A percentile compares a stretch with the other conserved stretches of the same genome.
phyloP scores from a whole-genome alignment of 768 basidiomycete species.

The Strobilomyces echinocephalus region DNA sequence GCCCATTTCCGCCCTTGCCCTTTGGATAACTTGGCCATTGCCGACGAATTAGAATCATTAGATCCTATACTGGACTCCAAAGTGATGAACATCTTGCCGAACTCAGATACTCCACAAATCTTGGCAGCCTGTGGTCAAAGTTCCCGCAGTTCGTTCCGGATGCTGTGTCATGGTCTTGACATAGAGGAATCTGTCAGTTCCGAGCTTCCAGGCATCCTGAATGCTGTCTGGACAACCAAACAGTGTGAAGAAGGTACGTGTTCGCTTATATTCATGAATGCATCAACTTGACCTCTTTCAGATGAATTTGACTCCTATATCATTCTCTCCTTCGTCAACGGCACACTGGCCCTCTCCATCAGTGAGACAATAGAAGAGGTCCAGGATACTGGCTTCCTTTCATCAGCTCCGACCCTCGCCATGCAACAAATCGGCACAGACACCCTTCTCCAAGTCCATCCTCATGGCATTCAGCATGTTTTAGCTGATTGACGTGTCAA shows the following conservation, averaged over 20 bases:
- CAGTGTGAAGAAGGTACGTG: constrained; percentile 76
- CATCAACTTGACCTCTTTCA: constrained; percentile 30
- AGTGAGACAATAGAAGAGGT: constrained; percentile 99
- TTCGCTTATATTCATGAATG: background rate
- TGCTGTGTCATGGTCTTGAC: constrained; percentile 89
- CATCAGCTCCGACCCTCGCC: constrained; percentile 92
- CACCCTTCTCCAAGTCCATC: constrained; percentile 93
- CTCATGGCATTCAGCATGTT: constrained; percentile 94
- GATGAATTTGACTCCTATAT: constrained; percentile 96
- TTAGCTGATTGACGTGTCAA: constrained; percentile 87
- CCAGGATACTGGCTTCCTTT: constrained; percentile 97
- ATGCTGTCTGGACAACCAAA: constrained; percentile 98
- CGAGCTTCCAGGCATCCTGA: constrained; percentile 94
- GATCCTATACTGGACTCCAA: constrained; percentile 92
- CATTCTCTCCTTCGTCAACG: constrained; percentile 96
- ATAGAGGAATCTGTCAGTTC: constrained; percentile 94
- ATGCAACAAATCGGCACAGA: constrained; percentile 97
- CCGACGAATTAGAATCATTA: constrained; percentile 87
- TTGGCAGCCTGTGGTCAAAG: constrained; percentile 92
- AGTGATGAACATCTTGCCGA: constrained; percentile 84
- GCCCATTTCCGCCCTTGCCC: constrained; percentile 83
- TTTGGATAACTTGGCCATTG: constrained; percentile 84
- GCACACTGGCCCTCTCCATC: constrained; percentile 93
- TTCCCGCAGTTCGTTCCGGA: constrained; percentile 81
- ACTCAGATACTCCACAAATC: constrained; percentile 93